Conservation (phyloP, 2,329 filamentous ascomycete species). For the Epichloe uncinata region DNA sequence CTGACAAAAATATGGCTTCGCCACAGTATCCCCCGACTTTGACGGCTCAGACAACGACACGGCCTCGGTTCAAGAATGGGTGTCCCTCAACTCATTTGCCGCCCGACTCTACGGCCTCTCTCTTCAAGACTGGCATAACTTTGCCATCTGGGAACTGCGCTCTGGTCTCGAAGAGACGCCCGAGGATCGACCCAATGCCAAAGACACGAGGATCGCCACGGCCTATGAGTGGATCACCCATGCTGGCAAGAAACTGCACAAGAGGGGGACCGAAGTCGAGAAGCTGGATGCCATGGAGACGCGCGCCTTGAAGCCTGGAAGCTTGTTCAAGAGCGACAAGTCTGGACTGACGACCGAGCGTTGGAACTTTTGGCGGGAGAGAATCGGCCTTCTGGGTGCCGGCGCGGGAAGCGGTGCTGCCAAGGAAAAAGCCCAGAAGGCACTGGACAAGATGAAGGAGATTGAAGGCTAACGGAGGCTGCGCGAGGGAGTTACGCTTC, state of each 20-base stretch:
- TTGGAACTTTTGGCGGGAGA: constrained; percentile 19
- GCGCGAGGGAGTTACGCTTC: background rate
- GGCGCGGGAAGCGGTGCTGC: constrained; percentile 9
- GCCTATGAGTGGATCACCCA: constrained; percentile 18
- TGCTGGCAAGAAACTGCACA: constrained; percentile 15
- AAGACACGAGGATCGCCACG: constrained; percentile 11
- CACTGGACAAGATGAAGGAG: constrained; percentile 11
- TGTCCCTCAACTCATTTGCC: constrained; percentile 20
- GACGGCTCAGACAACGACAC: constrained; percentile 12
- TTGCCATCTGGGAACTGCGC: constrained; percentile 19
- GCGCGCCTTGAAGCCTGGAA: constrained; percentile 11
- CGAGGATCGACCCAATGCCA: constrained; percentile 6
- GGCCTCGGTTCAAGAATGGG: constrained; percentile 13
- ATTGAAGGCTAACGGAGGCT: constrained; percentile 7
- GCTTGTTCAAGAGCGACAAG: constrained; percentile 9
- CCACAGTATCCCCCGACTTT: constrained; percentile 13
- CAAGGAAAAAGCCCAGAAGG: constrained; percentile 11
- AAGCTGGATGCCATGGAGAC: constrained; percentile 11
- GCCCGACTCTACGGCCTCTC: constrained; percentile 16
- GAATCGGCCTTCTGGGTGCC: constrained; percentile 12
- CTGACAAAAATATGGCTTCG: background rate
- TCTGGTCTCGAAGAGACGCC: constrained; percentile 16
- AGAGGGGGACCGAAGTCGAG: constrained; percentile 5
- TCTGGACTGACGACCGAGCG: constrained; percentile 14
- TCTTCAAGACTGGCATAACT: constrained; percentile 13